Evolutionary conservation across 148 eudicot genomes (phyloP).

Genomic region (Rhododendron mucronatum): DNA sequence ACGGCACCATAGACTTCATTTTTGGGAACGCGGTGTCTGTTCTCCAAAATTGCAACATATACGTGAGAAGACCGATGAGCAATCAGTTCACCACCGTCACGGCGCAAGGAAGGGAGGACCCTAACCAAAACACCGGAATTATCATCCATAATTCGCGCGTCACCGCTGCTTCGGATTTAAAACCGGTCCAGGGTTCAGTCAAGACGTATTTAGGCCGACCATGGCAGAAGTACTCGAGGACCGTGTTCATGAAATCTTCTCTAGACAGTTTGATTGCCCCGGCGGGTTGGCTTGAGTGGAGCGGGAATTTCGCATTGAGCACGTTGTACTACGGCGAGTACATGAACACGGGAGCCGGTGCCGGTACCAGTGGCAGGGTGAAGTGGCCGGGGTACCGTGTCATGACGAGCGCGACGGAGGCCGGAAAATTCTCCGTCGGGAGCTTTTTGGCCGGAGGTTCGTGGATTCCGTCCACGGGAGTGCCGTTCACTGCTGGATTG

Average conservation of each 20-base stretch:
- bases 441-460: conserved; percentile 41
- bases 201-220: conserved; percentile 46
- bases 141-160: conserved; percentile 18
- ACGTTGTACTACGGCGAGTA: conserved; percentile 56
- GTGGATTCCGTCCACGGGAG: conserved; percentile 51
- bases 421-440: conserved; percentile 39
- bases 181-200: conserved; percentile 4
- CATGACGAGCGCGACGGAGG: conserved; percentile 29
- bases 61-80: conserved; percentile 19
- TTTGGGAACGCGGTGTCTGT: conserved; percentile 10
- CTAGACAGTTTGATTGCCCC: conserved; percentile 32
- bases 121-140: conserved; percentile 19
- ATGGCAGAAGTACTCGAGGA: conserved; percentile 46
- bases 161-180: conserved; percentile 15
- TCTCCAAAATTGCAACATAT: conserved; percentile 19
- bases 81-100: conserved; percentile 22
- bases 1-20: conserved; percentile 20
- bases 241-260: conserved; percentile 34
- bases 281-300: conserved; percentile 52
- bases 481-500: conserved; percentile 42
- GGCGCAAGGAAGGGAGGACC: conserved; percentile 20
- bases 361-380: conserved; percentile 41
- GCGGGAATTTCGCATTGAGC: conserved; percentile 34
- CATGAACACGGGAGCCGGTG: conserved; percentile 50
- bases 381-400: conserved; percentile 54